Percentiles rank a stretch among this genome's conserved stretches.
Conservation (phyloP, 2,329 filamentous ascomycete genomes). For the Lachnellula hyalina region DNA sequence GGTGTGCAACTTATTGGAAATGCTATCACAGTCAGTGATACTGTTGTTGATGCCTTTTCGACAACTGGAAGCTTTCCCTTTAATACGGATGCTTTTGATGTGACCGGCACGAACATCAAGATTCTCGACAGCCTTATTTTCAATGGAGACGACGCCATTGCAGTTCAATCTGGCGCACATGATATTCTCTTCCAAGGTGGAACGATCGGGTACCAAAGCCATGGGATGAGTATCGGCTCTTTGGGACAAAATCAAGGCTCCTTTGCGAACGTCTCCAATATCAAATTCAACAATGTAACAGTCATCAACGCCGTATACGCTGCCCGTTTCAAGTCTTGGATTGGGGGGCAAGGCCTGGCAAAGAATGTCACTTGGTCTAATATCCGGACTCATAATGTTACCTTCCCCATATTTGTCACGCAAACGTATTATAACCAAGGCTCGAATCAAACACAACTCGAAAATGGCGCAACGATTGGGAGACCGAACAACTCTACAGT, state of each 20-base stretch:
- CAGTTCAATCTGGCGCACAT: slow-evolving; percentile 34
- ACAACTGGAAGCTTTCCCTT: slow-evolving; percentile 9
- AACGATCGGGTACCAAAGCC: slow-evolving; percentile 40
- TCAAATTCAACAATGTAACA: slow-evolving; percentile 39
- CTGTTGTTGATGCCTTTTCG: slow-evolving; percentile 32
- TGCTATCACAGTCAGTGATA: slow-evolving; percentile 37
- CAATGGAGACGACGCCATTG: slow-evolving; percentile 41
- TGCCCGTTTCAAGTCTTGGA: slow-evolving; percentile 41
- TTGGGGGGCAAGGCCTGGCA: slow-evolving; percentile 37
- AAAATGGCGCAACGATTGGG: slow-evolving; percentile 21
- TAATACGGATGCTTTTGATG: slow-evolving; percentile 31
- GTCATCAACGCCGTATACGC: slow-evolving; percentile 38
- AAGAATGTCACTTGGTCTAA: slow-evolving; percentile 41
- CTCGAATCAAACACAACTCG: slow-evolving; percentile 27
- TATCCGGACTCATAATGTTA: slow-evolving; percentile 39
- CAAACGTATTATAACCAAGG: slow-evolving; percentile 40
- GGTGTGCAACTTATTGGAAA: slow-evolving; percentile 36
- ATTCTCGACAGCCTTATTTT: slow-evolving; percentile 32
- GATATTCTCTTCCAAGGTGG: slow-evolving; percentile 36
- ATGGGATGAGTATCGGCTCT: slow-evolving; percentile 40
- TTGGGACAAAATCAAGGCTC: slow-evolving; percentile 35
- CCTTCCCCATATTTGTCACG: slow-evolving; percentile 42
- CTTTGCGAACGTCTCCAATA: slow-evolving; percentile 37
- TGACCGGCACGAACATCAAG: slow-evolving; percentile 29
- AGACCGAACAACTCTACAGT: slow-evolving; percentile 37